Evolutionary conservation across 768 basidiomycete genomes (phyloP), one percentile per base, ranked within the genome.

Genomic region (Amanita exitialis): DNA sequence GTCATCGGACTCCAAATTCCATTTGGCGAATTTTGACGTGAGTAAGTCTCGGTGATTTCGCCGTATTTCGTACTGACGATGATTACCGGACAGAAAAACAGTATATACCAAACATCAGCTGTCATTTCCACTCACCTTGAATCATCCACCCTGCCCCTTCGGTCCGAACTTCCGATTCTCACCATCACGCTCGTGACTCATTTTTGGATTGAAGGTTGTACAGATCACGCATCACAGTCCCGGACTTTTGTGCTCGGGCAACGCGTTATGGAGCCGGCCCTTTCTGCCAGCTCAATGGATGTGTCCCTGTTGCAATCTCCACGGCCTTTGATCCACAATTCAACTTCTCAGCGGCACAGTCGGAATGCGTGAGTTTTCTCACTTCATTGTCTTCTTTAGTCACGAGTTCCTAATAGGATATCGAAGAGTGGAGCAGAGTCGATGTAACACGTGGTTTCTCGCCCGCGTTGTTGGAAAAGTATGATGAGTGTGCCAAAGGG

Each of bases 401-500:
- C n/a, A 4, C 15, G 47, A 36, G 23, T 4, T 16, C n/a, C 28
- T 13, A 18, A 39, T 46, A 38, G 46, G 43, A 44, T 46, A 51
- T 34, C 28, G 47, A 55, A 6, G 60, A 54, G 13, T 78, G 71
- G 57, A 62, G 74, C 37, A 69, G 75, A 34, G 57, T 73, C 32
- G 76, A 81, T 49, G 76, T 86, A 42, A 75, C 78, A 3, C 73
- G 86, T 55, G 86, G 85, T 2, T 72, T 86, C 57, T 67, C 75
- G 6, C 55, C 64, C 21, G 51, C 61, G 4, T 64, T 66, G 15
- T 57, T 69, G 16, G 54, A 54, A 13, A 57, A 60, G 2, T 79
- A 76, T 56, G 61, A 73, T 18, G 62, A 61, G 12, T 74, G 74
- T 15, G n/a, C 21, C 44, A 47, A 47, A 18, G 6, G 6, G 18